A percentile compares a stretch with the other conserved stretches of the same genome.
Evolutionary conservation across 2,329 filamentous ascomycete species (phyloP).

Genomic region (Pseudocercospora cruenta): DNA sequence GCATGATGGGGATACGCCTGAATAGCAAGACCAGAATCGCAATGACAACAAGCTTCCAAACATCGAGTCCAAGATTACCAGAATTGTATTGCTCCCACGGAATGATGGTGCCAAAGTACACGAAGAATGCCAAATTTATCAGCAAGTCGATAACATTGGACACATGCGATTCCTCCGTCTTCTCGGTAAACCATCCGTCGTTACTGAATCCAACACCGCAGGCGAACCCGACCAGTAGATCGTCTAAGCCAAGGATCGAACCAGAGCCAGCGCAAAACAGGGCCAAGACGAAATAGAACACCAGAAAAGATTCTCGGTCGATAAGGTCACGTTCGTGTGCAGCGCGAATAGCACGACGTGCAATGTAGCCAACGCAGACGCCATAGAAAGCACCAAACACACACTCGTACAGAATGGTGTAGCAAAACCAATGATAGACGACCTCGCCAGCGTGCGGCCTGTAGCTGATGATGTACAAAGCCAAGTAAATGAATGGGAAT

Average conservation of each 20-base stretch:
- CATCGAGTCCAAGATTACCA: slow-evolving; percentile 69
- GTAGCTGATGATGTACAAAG: slow-evolving; percentile 86
- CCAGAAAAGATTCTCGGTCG: slow-evolving; percentile 94
- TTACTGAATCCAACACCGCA: slow-evolving; percentile 99
- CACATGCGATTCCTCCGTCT: slow-evolving; percentile 97
- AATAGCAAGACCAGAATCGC: slow-evolving; percentile 94
- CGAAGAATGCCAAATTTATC: slow-evolving; percentile 96
- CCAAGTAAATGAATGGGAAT: slow-evolving; percentile 94
- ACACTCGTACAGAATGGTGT: slow-evolving; percentile 92
- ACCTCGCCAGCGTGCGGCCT: slow-evolving; percentile 69
- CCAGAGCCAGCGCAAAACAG: slow-evolving; percentile 95
- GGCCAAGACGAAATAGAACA: slow-evolving; percentile 97
- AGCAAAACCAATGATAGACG: slow-evolving; percentile 83
- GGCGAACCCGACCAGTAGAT: slow-evolving; percentile 90
- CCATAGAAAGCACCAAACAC: slow-evolving; percentile 89
- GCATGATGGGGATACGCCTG: slow-evolving; percentile 93
- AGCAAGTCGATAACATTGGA: slow-evolving; percentile 98
- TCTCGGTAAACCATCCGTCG: slow-evolving; percentile 97
- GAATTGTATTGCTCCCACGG: slow-evolving; percentile 92
- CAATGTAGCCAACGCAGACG: slow-evolving; percentile 84
- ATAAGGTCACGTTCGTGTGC: slow-evolving; percentile 85
- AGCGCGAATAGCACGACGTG: slow-evolving; percentile 84
- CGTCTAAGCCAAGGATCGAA: slow-evolving; percentile 87
- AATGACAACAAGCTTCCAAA: slow-evolving; percentile 92
- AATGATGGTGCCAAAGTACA: slow-evolving; percentile 95